Percentiles rank a stretch among this genome's conserved stretches.
Conservation (phyloP, 805 yeast genomes). For the Yamadazyma nakazawae region DNA sequence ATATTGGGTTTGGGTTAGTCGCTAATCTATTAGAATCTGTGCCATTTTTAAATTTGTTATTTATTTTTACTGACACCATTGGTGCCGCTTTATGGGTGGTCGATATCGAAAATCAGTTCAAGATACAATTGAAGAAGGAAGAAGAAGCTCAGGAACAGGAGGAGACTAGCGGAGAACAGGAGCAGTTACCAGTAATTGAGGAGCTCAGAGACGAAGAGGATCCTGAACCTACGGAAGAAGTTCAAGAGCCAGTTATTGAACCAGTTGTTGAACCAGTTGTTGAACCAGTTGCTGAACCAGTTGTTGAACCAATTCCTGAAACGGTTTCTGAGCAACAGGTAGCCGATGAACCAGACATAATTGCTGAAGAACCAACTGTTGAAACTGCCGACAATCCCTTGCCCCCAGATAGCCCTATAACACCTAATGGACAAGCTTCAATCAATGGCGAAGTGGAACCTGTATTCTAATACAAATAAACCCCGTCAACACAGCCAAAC, state of each 20-base stretch:
- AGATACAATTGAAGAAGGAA: constrained; percentile 14
- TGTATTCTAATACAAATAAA: constrained; percentile 45
- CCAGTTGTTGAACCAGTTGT: neutral
- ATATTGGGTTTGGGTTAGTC: constrained; percentile 51
- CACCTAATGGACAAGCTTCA: neutral
- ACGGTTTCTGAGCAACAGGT: too few species aligned
- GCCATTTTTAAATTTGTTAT: constrained; percentile 52
- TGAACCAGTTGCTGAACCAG: neutral
- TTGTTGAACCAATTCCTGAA: neutral
- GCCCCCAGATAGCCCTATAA: neutral
- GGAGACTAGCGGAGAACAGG: neutral
- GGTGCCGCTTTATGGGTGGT: constrained; percentile 69
- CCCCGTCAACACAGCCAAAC: constrained; percentile 91
- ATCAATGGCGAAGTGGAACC: neutral
- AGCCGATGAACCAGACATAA: neutral
- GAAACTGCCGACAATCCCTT: neutral
- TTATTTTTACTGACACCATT: constrained; percentile 54
- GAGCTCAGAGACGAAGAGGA: neutral
- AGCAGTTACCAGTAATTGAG: neutral
- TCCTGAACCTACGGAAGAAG: neutral
- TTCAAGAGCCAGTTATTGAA: neutral
- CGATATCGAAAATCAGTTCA: constrained; percentile 21
- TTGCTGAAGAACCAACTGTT: constrained; percentile 6
- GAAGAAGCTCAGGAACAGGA: neutral
- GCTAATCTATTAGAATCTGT: constrained; percentile 50